These are phyloP conservation scores for Globisporangium radiosum DNA, from an alignment of 352 stramenopile species.

Conservation along the genomic window DNA sequence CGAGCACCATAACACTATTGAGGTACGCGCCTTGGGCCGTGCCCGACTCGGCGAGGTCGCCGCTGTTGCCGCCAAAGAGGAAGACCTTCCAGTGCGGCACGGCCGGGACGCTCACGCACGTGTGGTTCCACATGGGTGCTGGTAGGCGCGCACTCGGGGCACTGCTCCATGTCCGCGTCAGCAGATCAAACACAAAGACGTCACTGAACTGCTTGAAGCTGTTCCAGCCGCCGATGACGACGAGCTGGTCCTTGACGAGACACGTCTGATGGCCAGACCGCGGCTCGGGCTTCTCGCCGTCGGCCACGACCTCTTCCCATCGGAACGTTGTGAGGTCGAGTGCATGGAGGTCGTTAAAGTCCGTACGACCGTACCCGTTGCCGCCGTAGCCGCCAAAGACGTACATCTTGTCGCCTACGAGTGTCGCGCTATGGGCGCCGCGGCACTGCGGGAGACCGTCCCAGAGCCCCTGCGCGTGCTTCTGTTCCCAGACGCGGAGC, in stretches of 20 bases:
- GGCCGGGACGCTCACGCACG: slow-evolving; percentile 89
- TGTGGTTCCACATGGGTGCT: slow-evolving; percentile 92
- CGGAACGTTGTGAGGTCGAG: slow-evolving; percentile 89
- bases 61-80: slow-evolving; percentile 95
- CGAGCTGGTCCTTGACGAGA: slow-evolving; percentile 86
- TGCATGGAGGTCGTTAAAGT: slow-evolving; percentile 94
- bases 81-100: slow-evolving; percentile 98
- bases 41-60: slow-evolving; percentile 84
- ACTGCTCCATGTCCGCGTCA: slow-evolving; percentile 77
- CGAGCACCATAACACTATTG: slow-evolving; percentile 89
- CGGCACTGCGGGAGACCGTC: slow-evolving; percentile 86
- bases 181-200: slow-evolving; percentile 91
- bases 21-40: slow-evolving; percentile 86
- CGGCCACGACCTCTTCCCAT: slow-evolving; percentile 85
- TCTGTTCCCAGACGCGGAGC: slow-evolving; percentile 91
- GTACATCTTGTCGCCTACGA: slow-evolving; percentile 88
- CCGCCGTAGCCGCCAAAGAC: slow-evolving; percentile 97
- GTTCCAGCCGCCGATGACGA: slow-evolving; percentile 96
- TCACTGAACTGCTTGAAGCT: slow-evolving; percentile 95
- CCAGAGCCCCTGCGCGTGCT: slow-evolving; percentile 83
- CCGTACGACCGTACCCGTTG: slow-evolving; percentile 89
- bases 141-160: slow-evolving; percentile 41
- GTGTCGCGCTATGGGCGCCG: slow-evolving; percentile 86
- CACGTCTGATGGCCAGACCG: slow-evolving; percentile 92
- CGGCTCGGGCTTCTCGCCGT: slow-evolving; percentile 88